Conservation (phyloP, 352 stramenopile genomes). For the Phytophthora nicotianae region DNA sequence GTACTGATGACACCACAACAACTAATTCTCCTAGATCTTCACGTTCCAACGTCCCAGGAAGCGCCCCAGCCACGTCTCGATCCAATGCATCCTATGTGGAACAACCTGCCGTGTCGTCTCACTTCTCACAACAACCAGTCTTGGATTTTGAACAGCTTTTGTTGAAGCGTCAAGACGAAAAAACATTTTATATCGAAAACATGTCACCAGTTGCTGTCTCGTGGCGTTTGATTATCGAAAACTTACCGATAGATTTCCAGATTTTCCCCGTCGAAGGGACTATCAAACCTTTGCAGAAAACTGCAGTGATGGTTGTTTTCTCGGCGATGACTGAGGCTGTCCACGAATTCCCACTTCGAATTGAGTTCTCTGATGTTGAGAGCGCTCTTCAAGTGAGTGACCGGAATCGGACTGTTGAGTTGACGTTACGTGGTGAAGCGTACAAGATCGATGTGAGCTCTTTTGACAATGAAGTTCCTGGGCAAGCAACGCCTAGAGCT, state of each 20-base stretch:
- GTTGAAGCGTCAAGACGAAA: slow-evolving; percentile 87
- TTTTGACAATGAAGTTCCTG: slow-evolving; percentile 52
- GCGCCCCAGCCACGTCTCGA: slow-evolving; percentile 24
- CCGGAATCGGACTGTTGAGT: slow-evolving; percentile 29
- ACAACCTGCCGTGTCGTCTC: background rate
- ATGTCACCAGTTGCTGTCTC: slow-evolving; percentile 69
- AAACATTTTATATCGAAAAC: slow-evolving; percentile 90
- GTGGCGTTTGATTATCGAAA: slow-evolving; percentile 57
- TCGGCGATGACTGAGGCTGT: slow-evolving; percentile 69
- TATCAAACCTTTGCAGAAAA: slow-evolving; percentile 74
- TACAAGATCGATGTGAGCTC: slow-evolving; percentile 93
- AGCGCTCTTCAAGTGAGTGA: slow-evolving; percentile 56
- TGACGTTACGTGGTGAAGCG: slow-evolving; percentile 80
- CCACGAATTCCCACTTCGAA: slow-evolving; percentile 56
- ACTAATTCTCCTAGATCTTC: slow-evolving; percentile 26
- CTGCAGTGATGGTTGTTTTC: slow-evolving; percentile 71
- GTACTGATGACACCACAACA: slow-evolving; percentile 8
- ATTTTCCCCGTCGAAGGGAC: slow-evolving; percentile 75
- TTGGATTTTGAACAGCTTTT: slow-evolving; percentile 94
- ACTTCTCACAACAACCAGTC: slow-evolving; percentile 25
- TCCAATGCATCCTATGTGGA: slow-evolving; percentile 17
- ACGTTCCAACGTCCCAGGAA: slow-evolving; percentile 22
- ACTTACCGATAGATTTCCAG: slow-evolving; percentile 67
- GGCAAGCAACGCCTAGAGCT: slow-evolving; percentile 4
- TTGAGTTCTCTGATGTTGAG: slow-evolving; percentile 89